A percentile compares a stretch with the other conserved stretches of the same genome.
Conservation (phyloP, 169 alveolate genomes). For the Plasmodium inui region DNA sequence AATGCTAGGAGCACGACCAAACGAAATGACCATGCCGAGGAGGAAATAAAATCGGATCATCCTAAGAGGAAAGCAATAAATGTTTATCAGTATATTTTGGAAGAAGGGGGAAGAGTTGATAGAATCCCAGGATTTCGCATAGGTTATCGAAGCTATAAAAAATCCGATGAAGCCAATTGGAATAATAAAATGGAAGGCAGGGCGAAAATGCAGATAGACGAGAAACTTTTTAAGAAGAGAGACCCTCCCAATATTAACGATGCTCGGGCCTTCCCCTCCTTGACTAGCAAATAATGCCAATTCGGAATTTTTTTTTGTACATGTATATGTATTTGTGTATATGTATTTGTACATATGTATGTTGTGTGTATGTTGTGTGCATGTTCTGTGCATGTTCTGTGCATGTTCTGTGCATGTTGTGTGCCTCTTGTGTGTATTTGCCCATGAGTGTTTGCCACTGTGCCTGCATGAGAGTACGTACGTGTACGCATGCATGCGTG, state of each 20-base stretch:
- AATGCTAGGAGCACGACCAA: neutral
- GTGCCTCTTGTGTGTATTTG: neutral
- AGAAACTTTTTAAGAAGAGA: constrained; percentile 61
- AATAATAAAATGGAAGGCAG: constrained; percentile 18
- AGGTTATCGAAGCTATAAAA: constrained; percentile 53
- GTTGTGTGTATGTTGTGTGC: neutral
- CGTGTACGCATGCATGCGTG: neutral
- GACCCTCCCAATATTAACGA: constrained; percentile 76
- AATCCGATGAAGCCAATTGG: constrained; percentile 28
- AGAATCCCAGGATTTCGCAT: constrained; percentile 65
- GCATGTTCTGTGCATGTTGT: too few relatives aligned
- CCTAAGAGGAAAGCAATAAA: constrained; percentile 71
- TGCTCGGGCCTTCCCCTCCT: constrained; percentile 71
- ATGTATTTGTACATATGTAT: neutral
- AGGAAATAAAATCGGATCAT: constrained; percentile 38
- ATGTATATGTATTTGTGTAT: constrained; percentile 21
- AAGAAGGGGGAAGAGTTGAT: constrained; percentile 65
- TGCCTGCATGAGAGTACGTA: neutral
- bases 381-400: too few relatives aligned
- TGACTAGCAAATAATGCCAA: constrained; percentile 36
- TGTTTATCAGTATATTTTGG: constrained; percentile 66
- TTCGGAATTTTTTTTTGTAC: neutral
- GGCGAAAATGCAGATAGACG: constrained; percentile 40
- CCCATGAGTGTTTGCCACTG: neutral
- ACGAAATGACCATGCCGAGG: constrained; percentile 21